A percentile compares a stretch with the other conserved stretches of the same genome.
Conservation (phyloP, 495 filamentous ascomycete species). For the Penicillium desertorum region DNA sequence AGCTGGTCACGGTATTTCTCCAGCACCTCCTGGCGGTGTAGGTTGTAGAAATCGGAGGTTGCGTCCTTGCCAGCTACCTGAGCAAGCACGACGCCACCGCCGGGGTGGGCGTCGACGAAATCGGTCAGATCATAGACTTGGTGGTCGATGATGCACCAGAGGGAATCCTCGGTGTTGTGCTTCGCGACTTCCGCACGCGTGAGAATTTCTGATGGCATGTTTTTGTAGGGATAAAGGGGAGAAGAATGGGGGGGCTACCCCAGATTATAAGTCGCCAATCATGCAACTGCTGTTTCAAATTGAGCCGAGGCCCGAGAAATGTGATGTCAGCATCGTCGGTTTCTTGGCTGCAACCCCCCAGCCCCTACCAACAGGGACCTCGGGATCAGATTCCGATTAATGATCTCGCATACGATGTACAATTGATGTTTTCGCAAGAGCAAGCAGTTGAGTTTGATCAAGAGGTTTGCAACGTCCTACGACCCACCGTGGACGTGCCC, state of each 20-base stretch:
- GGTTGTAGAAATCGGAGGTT: conserved; percentile 56
- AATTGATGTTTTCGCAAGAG: neutral
- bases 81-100: conserved; percentile 53
- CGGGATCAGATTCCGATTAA: neutral
- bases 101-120: conserved; percentile 60
- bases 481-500: neutral
- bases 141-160: conserved; percentile 60
- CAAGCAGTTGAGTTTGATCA: neutral
- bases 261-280: conserved; percentile 12
- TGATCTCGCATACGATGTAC: neutral
- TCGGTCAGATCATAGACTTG: conserved; percentile 60
- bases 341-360: neutral
- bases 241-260: conserved; percentile 5
- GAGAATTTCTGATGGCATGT: conserved; percentile 34
- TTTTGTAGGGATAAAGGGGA: conserved; percentile 6
- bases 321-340: conserved; percentile 8
- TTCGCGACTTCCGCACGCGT: conserved; percentile 51
- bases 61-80: conserved; percentile 59
- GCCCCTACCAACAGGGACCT: neutral
- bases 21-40: conserved; percentile 64
- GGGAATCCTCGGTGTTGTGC: conserved; percentile 54
- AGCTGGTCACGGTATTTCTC: conserved; percentile 67
- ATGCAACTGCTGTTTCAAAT: conserved; percentile 10
- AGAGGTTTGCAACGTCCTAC: neutral
- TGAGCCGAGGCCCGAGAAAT: conserved; percentile 13